A percentile compares a stretch with the other conserved stretches of the same genome.
Conservation (phyloP, 768 basidiomycete genomes). For the Boletus subparvulus region DNA sequence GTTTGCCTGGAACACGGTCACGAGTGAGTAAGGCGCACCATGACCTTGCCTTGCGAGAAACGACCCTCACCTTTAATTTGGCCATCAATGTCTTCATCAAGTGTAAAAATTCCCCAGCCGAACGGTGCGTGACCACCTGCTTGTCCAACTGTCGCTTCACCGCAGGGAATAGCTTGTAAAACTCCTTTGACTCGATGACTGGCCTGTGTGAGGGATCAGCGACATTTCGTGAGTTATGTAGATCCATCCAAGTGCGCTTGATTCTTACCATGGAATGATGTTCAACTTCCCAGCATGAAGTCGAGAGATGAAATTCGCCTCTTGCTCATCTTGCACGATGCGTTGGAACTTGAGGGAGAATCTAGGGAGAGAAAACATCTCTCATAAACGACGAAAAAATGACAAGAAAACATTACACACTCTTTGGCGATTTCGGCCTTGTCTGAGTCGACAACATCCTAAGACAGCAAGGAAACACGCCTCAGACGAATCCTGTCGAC, state of each 20-base stretch:
- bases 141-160: constrained; percentile 49
- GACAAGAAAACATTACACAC: constrained; percentile 32
- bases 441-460: constrained; percentile 68
- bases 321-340: constrained; percentile 63
- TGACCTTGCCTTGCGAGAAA: neutral
- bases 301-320: constrained; percentile 59
- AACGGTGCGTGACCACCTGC: constrained; percentile 47
- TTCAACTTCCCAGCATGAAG: constrained; percentile 54
- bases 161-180: constrained; percentile 52
- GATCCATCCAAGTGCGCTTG: neutral
- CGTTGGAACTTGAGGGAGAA: constrained; percentile 57
- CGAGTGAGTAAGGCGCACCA: neutral
- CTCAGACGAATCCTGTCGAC: neutral
- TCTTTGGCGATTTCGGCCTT: constrained; percentile 57
- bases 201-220: constrained; percentile 31
- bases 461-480: neutral
- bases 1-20: constrained; percentile 43
- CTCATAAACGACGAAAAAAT: neutral
- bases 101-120: constrained; percentile 55
- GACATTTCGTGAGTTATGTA: too few relatives aligned
- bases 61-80: constrained; percentile 57
- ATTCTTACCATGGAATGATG: constrained; percentile 57
- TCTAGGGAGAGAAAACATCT: constrained; percentile 24
- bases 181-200: constrained; percentile 60
- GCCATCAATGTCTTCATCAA: constrained; percentile 66